Percentiles rank a stretch among this genome's conserved stretches.
Conservation (phyloP, 164 flowering plant genomes). For the Stephania cephalantha region DNA sequence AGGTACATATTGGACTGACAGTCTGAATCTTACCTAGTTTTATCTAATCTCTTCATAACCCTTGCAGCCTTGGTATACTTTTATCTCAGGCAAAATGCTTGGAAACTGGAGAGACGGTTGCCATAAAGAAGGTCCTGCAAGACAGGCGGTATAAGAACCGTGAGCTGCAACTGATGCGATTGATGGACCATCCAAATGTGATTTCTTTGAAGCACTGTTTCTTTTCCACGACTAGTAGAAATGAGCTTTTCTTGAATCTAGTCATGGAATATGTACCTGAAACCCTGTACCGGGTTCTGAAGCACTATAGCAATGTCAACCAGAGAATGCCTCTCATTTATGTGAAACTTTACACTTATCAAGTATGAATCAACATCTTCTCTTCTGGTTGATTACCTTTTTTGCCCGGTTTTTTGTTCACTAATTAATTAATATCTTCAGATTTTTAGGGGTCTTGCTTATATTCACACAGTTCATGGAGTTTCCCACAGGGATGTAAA, state of each 20-base stretch:
- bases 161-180: conserved; percentile 87
- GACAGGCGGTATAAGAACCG: conserved; percentile 92
- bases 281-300: conserved; percentile 67
- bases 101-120: conserved; percentile 89
- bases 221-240: conserved; percentile 83
- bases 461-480: conserved; percentile 58
- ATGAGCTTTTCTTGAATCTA: conserved; percentile 84
- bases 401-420: not conserved
- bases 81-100: conserved; percentile 78
- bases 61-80: not conserved
- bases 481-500: conserved; percentile 74
- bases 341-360: conserved; percentile 85
- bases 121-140: conserved; percentile 91
- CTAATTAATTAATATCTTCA: conserved; percentile 21
- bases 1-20: conserved; percentile 35
- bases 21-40: not conserved
- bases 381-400: not conserved
- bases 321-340: conserved; percentile 94
- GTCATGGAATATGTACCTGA: conserved; percentile 98
- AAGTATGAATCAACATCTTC: conserved; percentile 27
- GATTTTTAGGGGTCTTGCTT: conserved; percentile 91
- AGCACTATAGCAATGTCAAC: conserved; percentile 65
- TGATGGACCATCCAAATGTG: conserved; percentile 94
- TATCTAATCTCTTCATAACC: not conserved
- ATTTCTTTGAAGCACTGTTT: conserved; percentile 84